Evolutionary conservation across 1,139 yeast genomes (phyloP), one percentile per base, ranked within the genome.

Genomic region (Yamadazyma sp.): DNA sequence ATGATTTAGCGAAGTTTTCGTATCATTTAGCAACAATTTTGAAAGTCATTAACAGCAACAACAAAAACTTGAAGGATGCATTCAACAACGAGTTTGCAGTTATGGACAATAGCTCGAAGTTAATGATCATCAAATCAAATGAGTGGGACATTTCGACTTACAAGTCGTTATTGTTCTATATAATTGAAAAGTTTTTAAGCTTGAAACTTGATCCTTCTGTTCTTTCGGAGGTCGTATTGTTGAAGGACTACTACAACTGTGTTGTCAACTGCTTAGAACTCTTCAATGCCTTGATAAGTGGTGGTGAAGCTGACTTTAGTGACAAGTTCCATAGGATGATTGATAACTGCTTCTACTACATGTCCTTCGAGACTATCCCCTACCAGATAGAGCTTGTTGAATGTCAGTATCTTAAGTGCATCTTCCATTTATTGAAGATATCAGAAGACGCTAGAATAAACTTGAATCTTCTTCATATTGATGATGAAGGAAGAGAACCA

Each of bases 101-200:
- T 0, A 66, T 80, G 50, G 80, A 70, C 55, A 70, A 67, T 37
- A 67, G 73, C 33, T 63, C 43, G 43, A 72, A 64, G 42, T 56
- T 59, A 36, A 53, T 54, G 11, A 53, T 71, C 2, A 56, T 73
- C 10, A 58, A 55, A 21, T 46, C 62, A 0, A 71, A 73, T 40
- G 56, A 61, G 11, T 74, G 81, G 80, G 78, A 76, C 40, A 66
- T 79, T 6, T 78, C 86, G 0, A 80, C 86, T 0, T 84, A 83
- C 53, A 80, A 81, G 47, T 73, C 79, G 5, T 64, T 84, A 26
- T 52, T 80, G 0, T 48, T 80, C 13, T 62, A 67, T 28, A 59
- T 77, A 2, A 48, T 81, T n/a, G 59, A 69, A 34, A 74, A 67
- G 36, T 78, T 80, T 38, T 52, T 68, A 25, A 40, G 46, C 10